phyloP scores from a whole-genome alignment of 345 rosid genomes.

The Corchorus olitorius region DNA sequence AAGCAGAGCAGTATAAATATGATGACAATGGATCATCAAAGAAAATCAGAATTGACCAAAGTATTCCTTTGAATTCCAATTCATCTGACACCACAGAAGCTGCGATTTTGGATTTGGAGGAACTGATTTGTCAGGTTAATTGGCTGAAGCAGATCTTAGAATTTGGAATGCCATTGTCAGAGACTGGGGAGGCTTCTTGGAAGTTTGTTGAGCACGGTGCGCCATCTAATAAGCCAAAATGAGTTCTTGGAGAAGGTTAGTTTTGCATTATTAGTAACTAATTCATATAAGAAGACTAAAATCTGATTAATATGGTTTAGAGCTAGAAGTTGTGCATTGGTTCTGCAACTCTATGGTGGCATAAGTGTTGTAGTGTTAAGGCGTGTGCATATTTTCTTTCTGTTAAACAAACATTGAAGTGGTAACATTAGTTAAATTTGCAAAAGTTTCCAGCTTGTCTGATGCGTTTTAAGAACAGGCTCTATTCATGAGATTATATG shows the following conservation, averaged over 20 bases:
- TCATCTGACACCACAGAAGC: slow-evolving; percentile 53
- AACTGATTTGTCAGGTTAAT: slow-evolving; percentile 48
- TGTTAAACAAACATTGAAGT: no score
- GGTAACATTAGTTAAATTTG: no score
- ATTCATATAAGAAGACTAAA: not conserved
- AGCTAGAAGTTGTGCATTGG: not conserved
- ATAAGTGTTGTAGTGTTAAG: not conserved
- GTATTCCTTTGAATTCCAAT: slow-evolving; percentile 35
- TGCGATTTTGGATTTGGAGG: slow-evolving; percentile 65
- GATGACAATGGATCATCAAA: slow-evolving; percentile 24
- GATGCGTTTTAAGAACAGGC: not conserved
- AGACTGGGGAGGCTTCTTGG: slow-evolving; percentile 36
- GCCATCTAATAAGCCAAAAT: slow-evolving; percentile 26
- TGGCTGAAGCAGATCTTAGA: slow-evolving; percentile 53
- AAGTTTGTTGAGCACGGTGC: slow-evolving; percentile 46
- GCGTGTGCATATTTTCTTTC: not conserved
- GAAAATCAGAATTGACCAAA: slow-evolving; percentile 32
- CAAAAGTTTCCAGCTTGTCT: not conserved
- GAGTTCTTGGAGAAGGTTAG: slow-evolving; percentile 13
- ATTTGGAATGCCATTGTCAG: slow-evolving; percentile 29
- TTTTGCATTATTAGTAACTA: not conserved
- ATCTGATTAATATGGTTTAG: not conserved
- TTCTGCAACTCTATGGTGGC: not conserved
- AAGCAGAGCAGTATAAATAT: slow-evolving; percentile 14
- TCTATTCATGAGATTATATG: not conserved